phyloP scores from a whole-genome alignment of 1,284 basidiomycete species.

The Pascua guehoae region DNA sequence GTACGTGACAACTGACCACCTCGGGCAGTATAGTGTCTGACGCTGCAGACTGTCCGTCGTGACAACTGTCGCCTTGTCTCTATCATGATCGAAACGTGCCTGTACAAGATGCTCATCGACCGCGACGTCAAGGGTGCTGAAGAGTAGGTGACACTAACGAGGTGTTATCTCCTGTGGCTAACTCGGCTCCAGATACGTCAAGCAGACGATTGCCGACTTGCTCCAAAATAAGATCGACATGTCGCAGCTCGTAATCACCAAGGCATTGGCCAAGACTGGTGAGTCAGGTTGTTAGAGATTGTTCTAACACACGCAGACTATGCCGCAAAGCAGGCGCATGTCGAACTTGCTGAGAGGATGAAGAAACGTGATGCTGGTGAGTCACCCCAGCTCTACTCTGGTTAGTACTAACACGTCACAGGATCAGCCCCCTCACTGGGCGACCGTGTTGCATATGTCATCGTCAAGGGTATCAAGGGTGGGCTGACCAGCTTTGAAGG shows the following conservation, averaged over 20 bases:
- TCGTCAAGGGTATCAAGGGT: slow-evolving; percentile 93
- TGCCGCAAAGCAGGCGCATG: slow-evolving; percentile 80
- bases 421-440: slow-evolving; percentile 87
- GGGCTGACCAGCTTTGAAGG: slow-evolving; percentile 8
- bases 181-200: slow-evolving; percentile 66
- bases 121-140: slow-evolving; percentile 87
- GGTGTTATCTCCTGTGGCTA: not conserved
- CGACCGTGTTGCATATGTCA: slow-evolving; percentile 95
- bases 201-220: slow-evolving; percentile 85
- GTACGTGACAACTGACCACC: slow-evolving; percentile 48
- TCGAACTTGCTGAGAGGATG: slow-evolving; percentile 91
- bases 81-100: slow-evolving; percentile 91
- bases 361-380: slow-evolving; percentile 83
- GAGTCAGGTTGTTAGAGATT: slow-evolving; percentile 26
- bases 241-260: slow-evolving; percentile 96
- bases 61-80: slow-evolving; percentile 94
- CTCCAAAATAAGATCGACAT: slow-evolving; percentile 94
- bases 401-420: slow-evolving; percentile 23
- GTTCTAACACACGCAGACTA: slow-evolving; percentile 25
- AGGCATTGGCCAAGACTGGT: slow-evolving; percentile 85
- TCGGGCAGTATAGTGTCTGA: slow-evolving; percentile 3
- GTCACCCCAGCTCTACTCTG: slow-evolving; percentile 7
- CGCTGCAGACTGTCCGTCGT: slow-evolving; percentile 77
- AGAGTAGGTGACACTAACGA: slow-evolving; percentile 57
- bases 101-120: slow-evolving; percentile 94